Percentiles rank a stretch among this genome's conserved stretches.
Evolutionary conservation across 2,329 filamentous ascomycete species (phyloP).

Genomic region (Fusarium tanahbumbuense): DNA sequence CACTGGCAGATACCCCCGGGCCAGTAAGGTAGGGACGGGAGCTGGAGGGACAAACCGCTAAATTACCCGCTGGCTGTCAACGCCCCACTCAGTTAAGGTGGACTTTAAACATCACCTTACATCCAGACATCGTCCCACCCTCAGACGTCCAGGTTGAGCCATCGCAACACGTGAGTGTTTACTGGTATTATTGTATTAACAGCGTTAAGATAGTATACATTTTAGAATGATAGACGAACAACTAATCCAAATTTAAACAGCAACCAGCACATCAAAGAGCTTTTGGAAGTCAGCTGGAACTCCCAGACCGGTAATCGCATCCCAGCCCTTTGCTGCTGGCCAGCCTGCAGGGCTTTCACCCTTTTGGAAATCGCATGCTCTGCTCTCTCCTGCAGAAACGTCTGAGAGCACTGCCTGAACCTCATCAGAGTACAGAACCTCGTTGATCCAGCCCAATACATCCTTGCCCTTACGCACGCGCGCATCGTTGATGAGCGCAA

Average conservation of each 20-base stretch:
- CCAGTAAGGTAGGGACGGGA: not conserved
- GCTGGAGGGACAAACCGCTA: conserved; percentile 22
- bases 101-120: not conserved
- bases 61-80: conserved; percentile 13
- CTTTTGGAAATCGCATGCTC: conserved; percentile 54
- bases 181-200: not conserved
- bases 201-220: not conserved
- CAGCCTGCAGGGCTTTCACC: conserved; percentile 55
- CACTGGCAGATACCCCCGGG: not conserved
- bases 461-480: conserved; percentile 61
- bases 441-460: conserved; percentile 66
- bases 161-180: not conserved
- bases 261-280: conserved; percentile 51
- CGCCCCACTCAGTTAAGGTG: conserved; percentile 1
- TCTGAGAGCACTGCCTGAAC: conserved; percentile 56
- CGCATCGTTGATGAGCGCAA: conserved; percentile 66
- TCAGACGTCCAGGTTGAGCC: not conserved
- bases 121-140: not conserved
- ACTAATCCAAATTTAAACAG: conserved; percentile 13
- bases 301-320: conserved; percentile 63
- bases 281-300: conserved; percentile 57
- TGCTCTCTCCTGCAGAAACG: conserved; percentile 55
- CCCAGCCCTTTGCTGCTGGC: conserved; percentile 59
- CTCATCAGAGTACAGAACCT: conserved; percentile 56
- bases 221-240: not conserved